Evolutionary conservation across 2,329 filamentous ascomycete genomes (phyloP), one percentile per base, ranked within the genome.

Genomic region (Calonectria crousiana): DNA sequence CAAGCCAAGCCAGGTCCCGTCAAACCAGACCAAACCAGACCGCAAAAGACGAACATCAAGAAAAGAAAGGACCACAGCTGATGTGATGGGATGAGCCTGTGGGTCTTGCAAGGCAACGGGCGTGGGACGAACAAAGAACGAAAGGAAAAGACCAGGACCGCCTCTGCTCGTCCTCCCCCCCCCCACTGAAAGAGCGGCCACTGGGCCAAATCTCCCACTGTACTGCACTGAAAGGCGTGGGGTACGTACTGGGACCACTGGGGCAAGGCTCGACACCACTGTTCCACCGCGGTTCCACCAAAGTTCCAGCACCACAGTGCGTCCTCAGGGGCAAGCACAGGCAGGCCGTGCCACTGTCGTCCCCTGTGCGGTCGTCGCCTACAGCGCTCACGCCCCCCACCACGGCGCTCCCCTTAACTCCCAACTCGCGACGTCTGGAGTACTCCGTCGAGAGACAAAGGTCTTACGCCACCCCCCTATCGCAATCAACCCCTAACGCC

Each of bases 41-140:
- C 56, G 26, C 36, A 14, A 62, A 44, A 20, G n/a, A 32, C 30
- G 16, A 41, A 20, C 14, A 23, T 26, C 23, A 26, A 23, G 13
- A 20, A 56, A 18, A 18, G 8, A 64, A 51, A 44, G 26, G 9
- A 68, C 32, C 49, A 67, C 71, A 70, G 20, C 62, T 69, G 71
- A 70, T 69, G 71, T 69, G 71, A 70, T 69, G 71, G 66, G 71
- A 73, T 49, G 66, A 73, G 71, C 66, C 23, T 65, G 66, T 69
- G 71, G 71, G 66, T 30, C 60, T 53, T 18, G 53, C 4, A 11
- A 62, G n/a, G 56, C 56, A 16, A 34, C 26, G 56, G 56, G 36
- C 38, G 56, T 38, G 34, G 9, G 10, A 47, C 6, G 10, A 23
- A 23, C 44, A 23, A 13, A 28, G 18, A 53, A 53, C 14, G 8